Conservation (phyloP, 1,284 basidiomycete species). For the Ceratobasidium sp. region DNA sequence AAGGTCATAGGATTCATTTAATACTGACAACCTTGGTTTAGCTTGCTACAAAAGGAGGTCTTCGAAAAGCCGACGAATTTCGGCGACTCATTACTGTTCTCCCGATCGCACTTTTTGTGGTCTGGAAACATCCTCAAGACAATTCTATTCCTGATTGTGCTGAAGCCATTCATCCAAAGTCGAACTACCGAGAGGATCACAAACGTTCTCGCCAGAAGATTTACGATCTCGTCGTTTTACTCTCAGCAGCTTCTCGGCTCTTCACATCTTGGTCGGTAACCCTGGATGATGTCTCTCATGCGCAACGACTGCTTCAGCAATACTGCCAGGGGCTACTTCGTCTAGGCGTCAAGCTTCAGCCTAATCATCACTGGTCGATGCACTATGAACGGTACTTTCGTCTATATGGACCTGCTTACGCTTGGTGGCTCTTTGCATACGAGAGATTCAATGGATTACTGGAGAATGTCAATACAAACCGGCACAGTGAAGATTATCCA, state of each 20-base stretch:
- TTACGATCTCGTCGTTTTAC: background rate
- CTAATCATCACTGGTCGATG: conserved; percentile 54
- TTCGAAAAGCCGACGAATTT: conserved; percentile 56
- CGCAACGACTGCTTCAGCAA: conserved; percentile 48
- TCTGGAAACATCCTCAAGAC: conserved; percentile 48
- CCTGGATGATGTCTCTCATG: conserved; percentile 49
- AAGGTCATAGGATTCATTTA: no score
- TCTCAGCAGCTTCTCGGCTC: background rate
- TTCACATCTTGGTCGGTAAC: conserved; percentile 46
- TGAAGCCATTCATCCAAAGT: conserved; percentile 45
- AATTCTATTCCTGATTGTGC: conserved; percentile 49
- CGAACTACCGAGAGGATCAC: background rate
- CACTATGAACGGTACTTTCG: conserved; percentile 51
- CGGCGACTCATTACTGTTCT: conserved; percentile 50
- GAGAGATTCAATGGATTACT: conserved; percentile 56
- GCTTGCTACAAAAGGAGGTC: conserved; percentile 50
- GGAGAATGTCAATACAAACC: conserved; percentile 53
- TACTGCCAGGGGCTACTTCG: conserved; percentile 47
- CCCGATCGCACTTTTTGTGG: conserved; percentile 52
- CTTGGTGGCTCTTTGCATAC: conserved; percentile 56
- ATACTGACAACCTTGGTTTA: conserved; percentile 25
- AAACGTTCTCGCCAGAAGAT: background rate
- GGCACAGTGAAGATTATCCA: background rate
- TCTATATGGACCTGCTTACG: conserved; percentile 55
- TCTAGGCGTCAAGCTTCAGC: conserved; percentile 47